Percentiles rank a stretch among this genome's conserved stretches.
Conservation (phyloP, 2,329 filamentous ascomycete genomes). For the Ceratocystis cacaofunesta region DNA sequence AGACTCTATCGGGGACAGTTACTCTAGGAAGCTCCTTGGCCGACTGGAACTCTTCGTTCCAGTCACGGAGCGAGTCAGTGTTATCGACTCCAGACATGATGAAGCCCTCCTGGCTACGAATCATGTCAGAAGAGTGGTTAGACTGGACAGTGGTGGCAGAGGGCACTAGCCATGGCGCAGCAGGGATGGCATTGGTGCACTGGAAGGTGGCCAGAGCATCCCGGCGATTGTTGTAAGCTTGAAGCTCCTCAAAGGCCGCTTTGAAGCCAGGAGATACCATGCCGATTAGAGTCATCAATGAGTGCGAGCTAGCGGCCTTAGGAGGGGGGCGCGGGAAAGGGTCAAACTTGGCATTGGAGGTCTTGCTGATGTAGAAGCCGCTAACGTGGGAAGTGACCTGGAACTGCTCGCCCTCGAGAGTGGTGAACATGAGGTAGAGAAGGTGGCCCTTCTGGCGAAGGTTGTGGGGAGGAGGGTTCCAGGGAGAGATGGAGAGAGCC, state of each 20-base stretch:
- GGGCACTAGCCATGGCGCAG: conserved; percentile 82
- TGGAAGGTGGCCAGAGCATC: conserved; percentile 89
- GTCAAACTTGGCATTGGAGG: conserved; percentile 88
- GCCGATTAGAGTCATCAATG: conserved; percentile 64
- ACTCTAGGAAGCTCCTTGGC: conserved; percentile 89
- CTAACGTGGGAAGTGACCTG: conserved; percentile 89
- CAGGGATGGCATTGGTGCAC: conserved; percentile 85
- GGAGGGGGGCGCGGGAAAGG: conserved; percentile 65
- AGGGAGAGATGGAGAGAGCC: conserved; percentile 71
- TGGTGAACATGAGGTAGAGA: conserved; percentile 76
- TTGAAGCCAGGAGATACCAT: conserved; percentile 74
- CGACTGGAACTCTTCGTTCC: conserved; percentile 98
- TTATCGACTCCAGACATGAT: conserved; percentile 83
- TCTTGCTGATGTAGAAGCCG: conserved; percentile 95
- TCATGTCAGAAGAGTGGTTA: conserved; percentile 67
- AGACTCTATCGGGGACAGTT: conserved; percentile 86
- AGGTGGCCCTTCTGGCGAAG: conserved; percentile 84
- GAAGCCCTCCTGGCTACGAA: conserved; percentile 83
- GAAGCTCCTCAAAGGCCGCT: conserved; percentile 58
- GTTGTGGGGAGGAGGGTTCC: conserved; percentile 92
- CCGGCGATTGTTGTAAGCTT: conserved; percentile 70
- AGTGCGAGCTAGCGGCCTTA: conserved; percentile 70
- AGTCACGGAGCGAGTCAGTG: conserved; percentile 85
- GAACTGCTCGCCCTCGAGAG: conserved; percentile 85
- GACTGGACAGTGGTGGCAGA: conserved; percentile 47